Percentiles rank a stretch among this genome's conserved stretches.
phyloP scores from a whole-genome alignment of 345 rosid species.

The Aethionema arabicum region DNA sequence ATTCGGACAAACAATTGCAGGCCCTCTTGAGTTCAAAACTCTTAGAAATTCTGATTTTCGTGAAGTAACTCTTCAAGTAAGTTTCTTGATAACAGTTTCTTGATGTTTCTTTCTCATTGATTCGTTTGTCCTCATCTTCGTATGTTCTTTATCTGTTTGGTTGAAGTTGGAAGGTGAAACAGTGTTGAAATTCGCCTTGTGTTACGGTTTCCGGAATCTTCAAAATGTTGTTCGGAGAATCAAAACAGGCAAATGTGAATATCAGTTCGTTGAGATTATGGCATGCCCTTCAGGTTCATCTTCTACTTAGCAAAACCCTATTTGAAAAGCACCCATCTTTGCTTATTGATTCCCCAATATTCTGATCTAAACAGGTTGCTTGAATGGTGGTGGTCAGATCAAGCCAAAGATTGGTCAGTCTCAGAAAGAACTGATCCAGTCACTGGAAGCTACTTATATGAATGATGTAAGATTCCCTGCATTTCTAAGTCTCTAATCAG shows the following conservation, averaged over 20 bases:
- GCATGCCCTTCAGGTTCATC: conserved; percentile 90
- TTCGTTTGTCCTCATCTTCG: conserved; percentile 11
- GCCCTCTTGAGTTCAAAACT: conserved; percentile 63
- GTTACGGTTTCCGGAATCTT: conserved; percentile 93
- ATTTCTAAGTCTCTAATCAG: neutral
- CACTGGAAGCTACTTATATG: conserved; percentile 62
- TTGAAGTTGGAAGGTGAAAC: conserved; percentile 72
- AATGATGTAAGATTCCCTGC: conserved; percentile 57
- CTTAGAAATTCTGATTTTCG: conserved; percentile 82
- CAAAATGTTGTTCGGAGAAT: conserved; percentile 87
- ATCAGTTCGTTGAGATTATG: conserved; percentile 95
- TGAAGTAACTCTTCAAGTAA: conserved; percentile 79
- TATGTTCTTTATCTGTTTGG: conserved; percentile 21
- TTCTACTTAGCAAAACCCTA: conserved; percentile 5
- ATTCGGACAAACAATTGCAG: conserved; percentile 62
- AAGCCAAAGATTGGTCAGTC: conserved; percentile 84
- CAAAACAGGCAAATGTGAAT: conserved; percentile 73
- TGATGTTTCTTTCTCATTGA: neutral
- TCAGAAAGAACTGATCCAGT: conserved; percentile 68
- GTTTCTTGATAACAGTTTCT: conserved; percentile 17
- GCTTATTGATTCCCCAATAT: conserved; percentile 8
- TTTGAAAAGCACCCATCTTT: neutral
- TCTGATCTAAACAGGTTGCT: conserved; percentile 53
- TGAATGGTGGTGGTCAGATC: conserved; percentile 94
- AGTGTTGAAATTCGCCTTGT: conserved; percentile 71